A percentile compares a stretch with the other conserved stretches of the same genome.
phyloP scores from a whole-genome alignment of 2,329 filamentous ascomycete genomes.

The Trichoderma oligosporum region DNA sequence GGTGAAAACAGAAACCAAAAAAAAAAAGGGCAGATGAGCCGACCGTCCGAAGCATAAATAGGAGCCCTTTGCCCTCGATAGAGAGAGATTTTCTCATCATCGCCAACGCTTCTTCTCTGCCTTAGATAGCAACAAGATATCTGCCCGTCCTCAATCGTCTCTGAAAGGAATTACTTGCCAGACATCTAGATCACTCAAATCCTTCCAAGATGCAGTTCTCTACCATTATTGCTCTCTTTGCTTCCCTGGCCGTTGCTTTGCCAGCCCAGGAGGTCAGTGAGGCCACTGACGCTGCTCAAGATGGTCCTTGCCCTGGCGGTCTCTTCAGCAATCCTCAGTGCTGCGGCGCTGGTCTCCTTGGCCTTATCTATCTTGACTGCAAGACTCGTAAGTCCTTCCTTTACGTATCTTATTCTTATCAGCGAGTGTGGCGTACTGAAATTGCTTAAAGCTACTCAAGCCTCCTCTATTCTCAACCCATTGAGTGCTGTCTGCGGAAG shows the following conservation, averaged over 20 bases:
- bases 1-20: background rate
- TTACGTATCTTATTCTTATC: no score
- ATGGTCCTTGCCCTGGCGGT: constrained; percentile 6
- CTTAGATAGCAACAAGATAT: background rate
- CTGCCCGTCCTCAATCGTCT: no score
- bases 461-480: background rate
- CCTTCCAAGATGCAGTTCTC: constrained; percentile 25
- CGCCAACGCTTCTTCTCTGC: background rate
- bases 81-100: background rate
- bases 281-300: background rate
- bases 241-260: constrained; percentile 20
- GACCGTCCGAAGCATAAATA: constrained; percentile 17
- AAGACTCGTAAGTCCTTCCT: constrained; percentile 13
- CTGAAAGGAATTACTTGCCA: no score
- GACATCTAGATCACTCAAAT: background rate
- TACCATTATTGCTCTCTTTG: constrained; percentile 20
- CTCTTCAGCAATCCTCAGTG: constrained; percentile 20
- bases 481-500: background rate
- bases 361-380: constrained; percentile 20
- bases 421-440: background rate
- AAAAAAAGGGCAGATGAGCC: background rate
- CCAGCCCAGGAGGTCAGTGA: constrained; percentile 11
- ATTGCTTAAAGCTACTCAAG: background rate
- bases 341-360: constrained; percentile 21
- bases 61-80: background rate